Base-by-base conservation (phyloP, 768 basidiomycete genomes). In the Phylloporus sp. region DNA sequence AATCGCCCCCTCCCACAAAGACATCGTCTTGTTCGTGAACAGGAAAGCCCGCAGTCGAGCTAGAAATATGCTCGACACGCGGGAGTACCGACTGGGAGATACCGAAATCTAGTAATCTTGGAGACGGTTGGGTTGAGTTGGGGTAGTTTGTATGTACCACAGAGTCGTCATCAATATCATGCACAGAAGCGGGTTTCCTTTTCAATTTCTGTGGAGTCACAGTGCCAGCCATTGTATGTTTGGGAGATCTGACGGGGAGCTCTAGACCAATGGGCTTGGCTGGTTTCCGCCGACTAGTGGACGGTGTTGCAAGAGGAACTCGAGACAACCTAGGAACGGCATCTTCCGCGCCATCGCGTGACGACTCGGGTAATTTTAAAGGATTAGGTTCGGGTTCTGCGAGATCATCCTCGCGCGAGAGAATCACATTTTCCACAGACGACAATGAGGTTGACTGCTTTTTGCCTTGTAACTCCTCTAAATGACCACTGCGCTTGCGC, bases 161-260 rank as follows among this genome's bases (percentile, higher is more conserved):
- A 39, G 50, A 38, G 14, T 13, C 22, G 15, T 48, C 46, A 22
- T 42, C 18, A 6, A 42, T 11, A 26, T 5, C 33, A 18, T 26
- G 39, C 20, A 43, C 7, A 23, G 26, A 26, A 24, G 44, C 10
- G 9, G 35, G 3, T 39, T n/a, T 17, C 20, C 42, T 49, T 38
- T 48, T 59, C 17, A 32, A 41, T 21, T 50, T 48, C 15, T 2
- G 50, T 6, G 64, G 64, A 5, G 57, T 66, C 6, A 42, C 37
- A 14, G 57, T 49, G 18, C 40, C 46, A 28, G 21, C 34, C 11
- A 38, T 43, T 29, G 21, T 11, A 17, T 36, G 26, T 17, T 17
- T n/a, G 11, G 29, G 28, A 26, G 6, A 34, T 22, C n/a, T 11
- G 18, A 41, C 17, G 9, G 7, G 5, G 14, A 28, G 23, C 24